Base-by-base conservation (phyloP, 306 rosid species). In the Luffa aegyptiaca region DNA sequence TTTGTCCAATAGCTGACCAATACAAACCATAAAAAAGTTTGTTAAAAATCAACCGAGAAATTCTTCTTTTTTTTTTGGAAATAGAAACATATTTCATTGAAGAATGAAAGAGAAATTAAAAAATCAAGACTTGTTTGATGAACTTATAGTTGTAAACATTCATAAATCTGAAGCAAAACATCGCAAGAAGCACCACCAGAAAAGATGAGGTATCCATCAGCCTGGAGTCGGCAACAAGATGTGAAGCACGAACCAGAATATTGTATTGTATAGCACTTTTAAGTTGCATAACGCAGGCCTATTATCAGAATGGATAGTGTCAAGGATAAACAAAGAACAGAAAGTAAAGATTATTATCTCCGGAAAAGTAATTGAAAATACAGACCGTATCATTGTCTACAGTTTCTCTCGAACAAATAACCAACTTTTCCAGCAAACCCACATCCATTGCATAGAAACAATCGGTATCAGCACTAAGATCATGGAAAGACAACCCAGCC, bases 221-320 rank as follows among this genome's bases (percentile, higher is more conserved):
- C 81, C 88, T 85, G 6, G 90, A 62, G 70, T 83, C 83, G n/a
- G 90, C 89, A 52, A 90, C 83, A 53, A 62, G 81, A 80, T 90
- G 90, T 58, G 92, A 86, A 71, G 88, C 82, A 80, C 90, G 97
- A 78, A 88, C 87, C 73, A 95, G 88, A 85, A 91, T 83, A 65
- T 86, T 92, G 78, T 77, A 84, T 69, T 85, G 84, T 31, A 91
- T 74, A 83, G 89, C 51, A 49, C 90, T 90, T 83, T 80, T 83
- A 78, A 80, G 82, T 81, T 85, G 90, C 86, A 86, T 20, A 80
- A 11, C 81, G 76, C 97, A 85, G 68, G 75, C 89, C 96, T 94
- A 87, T 8, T 80, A 79, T 78, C 61, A 82, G 84, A 14, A 33
- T 8, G 39, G 21, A 35, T 21, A 17, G 13, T 21, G 49, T 14